Evolutionary conservation across 2,329 filamentous ascomycete species (phyloP).

Genomic region (Albifimbria verrucaria): DNA sequence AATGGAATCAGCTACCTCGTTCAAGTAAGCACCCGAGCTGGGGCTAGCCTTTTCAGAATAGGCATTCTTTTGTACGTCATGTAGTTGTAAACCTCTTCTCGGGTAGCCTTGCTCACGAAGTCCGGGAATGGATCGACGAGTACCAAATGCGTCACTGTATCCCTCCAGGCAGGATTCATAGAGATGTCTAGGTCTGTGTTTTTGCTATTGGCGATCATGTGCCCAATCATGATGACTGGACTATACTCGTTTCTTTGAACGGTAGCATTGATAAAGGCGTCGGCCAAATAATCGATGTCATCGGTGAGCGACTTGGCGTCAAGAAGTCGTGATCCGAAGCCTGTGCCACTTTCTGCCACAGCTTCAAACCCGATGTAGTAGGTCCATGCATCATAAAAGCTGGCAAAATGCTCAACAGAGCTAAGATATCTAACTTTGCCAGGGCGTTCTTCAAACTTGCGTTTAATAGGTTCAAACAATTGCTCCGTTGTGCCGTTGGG

Average conservation of each 20-base stretch:
- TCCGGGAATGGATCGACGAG: slow-evolving; percentile 10
- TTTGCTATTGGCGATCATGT: slow-evolving; percentile 16
- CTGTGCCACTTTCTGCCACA: neutral
- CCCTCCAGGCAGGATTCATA: slow-evolving; percentile 19
- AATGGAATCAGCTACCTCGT: slow-evolving; percentile 25
- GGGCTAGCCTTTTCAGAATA: slow-evolving; percentile 27
- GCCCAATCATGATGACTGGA: slow-evolving; percentile 12
- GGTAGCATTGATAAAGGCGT: neutral
- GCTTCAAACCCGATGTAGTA: neutral
- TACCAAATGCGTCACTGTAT: slow-evolving; percentile 9
- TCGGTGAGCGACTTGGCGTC: neutral
- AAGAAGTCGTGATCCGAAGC: neutral
- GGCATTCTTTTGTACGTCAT: slow-evolving; percentile 19
- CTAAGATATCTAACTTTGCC: neutral
- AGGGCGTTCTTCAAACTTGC: neutral
- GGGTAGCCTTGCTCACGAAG: slow-evolving; percentile 5
- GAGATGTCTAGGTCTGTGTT: slow-evolving; percentile 12
- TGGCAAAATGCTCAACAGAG: neutral
- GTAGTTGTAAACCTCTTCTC: slow-evolving; percentile 13
- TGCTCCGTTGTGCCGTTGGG: slow-evolving; percentile 2
- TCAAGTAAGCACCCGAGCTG: slow-evolving; percentile 35
- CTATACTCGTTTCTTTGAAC: neutral
- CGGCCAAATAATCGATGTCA: neutral
- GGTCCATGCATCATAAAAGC: neutral
- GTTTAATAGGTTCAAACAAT: neutral